Base-by-base conservation (phyloP, 495 filamentous ascomycete species). In the Rhizodiscina lignyota region DNA sequence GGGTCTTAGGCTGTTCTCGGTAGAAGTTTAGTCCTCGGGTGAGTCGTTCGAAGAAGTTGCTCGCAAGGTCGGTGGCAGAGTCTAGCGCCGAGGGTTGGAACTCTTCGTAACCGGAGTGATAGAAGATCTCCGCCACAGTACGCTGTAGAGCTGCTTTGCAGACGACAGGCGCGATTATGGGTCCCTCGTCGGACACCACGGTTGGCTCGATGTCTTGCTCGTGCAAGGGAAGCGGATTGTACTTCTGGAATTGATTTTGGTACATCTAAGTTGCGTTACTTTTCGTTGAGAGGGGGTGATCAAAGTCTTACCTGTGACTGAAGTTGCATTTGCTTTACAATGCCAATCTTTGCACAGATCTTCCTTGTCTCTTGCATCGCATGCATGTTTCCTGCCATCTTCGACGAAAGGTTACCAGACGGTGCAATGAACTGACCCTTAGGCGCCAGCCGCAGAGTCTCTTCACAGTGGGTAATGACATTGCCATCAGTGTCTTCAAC, bases 261-360 rank as follows among this genome's bases (percentile, higher is more conserved):
- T 96, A 97, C 63, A 93, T 84, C 83, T 92, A 46, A 33, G 36
- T 24, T n/a, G 15, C 4, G n/a, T 39, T 37, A 34, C 6, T 17
- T 33, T n/a, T 15, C 6, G 16, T 33, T 18, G 8, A 8, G 11
- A 33, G 30, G 8, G 46, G 45, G 37, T 22, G 19, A 24, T 34
- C 2, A 19, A 2, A 32, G 30, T 32, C 8, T 10, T 73, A 86
- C 85, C 71, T 94, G 89, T 30, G 85, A 79, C 50, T 99, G 91
- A 21, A 94, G 64, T 53, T 96, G 91, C 89, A 99, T 99, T 61
- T 99, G 89, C 64, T 96, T 99, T 52, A 99, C 85, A 39, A 99
- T 79, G 20, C 82, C 75, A 50, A 96, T 86, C 55, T 96, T 96
- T 2, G 84, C 85, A 51, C 82, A 91, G 8, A 99, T 68, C 53